These are phyloP conservation scores for Tilletia walkeri DNA, from an alignment of 1,284 basidiomycete species.

Conservation along the genomic window DNA sequence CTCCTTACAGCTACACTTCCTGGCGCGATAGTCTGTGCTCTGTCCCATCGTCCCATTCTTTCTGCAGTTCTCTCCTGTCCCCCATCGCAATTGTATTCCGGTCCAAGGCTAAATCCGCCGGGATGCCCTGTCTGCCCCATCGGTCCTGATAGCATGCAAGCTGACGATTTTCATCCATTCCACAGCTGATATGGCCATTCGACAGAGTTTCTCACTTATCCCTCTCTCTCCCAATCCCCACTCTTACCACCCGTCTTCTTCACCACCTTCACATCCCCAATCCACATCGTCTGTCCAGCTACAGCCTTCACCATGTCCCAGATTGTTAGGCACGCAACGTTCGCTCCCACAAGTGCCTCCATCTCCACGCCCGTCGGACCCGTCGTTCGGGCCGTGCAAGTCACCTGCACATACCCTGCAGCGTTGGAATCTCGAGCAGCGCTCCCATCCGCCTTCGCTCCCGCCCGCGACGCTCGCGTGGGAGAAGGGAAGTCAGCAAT, in stretches of 20 bases:
- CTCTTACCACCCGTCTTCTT: slow-evolving; percentile 73
- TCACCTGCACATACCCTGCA: slow-evolving; percentile 30
- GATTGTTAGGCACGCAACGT: slow-evolving; percentile 73
- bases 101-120: not conserved
- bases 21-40: not conserved
- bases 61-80: not conserved
- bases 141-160: not conserved
- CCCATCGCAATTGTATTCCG: slow-evolving; percentile 1
- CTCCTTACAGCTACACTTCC: not conserved
- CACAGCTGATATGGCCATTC: not conserved
- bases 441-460: no score
- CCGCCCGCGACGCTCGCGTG: no score
- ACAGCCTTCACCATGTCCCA: slow-evolving; percentile 93
- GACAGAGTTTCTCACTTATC: not conserved
- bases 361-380: slow-evolving; percentile 74
- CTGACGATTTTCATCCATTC: not conserved
- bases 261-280: slow-evolving; percentile 65
- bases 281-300: slow-evolving; percentile 73
- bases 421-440: not conserved
- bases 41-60: not conserved
- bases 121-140: not conserved
- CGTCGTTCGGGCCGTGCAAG: slow-evolving; percentile 36
- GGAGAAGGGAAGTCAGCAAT: no score
- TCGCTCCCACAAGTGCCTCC: slow-evolving; percentile 84
- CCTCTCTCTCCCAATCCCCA: slow-evolving; percentile 58